phyloP scores from a whole-genome alignment of 2,329 filamentous ascomycete genomes.

The Bretziella fagacearum region DNA sequence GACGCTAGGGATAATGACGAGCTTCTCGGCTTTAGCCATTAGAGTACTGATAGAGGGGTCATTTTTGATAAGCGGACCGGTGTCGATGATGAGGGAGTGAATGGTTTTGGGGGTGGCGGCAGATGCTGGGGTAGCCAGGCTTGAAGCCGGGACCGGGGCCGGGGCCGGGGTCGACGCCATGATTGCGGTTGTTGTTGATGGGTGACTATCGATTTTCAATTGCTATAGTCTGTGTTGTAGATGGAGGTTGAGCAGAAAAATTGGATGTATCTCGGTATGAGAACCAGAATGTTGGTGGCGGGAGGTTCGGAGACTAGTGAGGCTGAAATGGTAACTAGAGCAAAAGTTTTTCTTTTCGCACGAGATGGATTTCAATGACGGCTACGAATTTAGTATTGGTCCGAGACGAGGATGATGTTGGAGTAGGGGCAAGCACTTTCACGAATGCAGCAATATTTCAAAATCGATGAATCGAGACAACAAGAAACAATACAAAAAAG shows the following conservation, averaged over 20 bases:
- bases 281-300: too few relatives aligned
- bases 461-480: too few relatives aligned
- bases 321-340: too few relatives aligned
- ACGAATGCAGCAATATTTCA: not conserved
- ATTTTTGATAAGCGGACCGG: constrained; percentile 87
- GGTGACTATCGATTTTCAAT: too few relatives aligned
- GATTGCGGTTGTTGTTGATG: not conserved
- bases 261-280: too few relatives aligned
- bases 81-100: constrained; percentile 73
- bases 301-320: too few relatives aligned
- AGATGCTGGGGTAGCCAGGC: constrained; percentile 13
- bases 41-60: constrained; percentile 72
- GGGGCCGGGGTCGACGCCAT: constrained; percentile 8
- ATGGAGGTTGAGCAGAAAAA: not conserved
- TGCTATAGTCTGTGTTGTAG: too few relatives aligned
- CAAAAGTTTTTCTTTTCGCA: too few relatives aligned
- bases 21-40: constrained; percentile 53
- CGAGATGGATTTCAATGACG: too few relatives aligned
- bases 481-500: not conserved
- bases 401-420: not conserved
- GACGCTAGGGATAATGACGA: constrained; percentile 74
- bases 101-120: constrained; percentile 40
- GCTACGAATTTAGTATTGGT: too few relatives aligned
- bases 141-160: constrained; percentile 6
- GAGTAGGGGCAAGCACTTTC: not conserved